These are phyloP conservation scores for Eutrema yunnanense DNA, from an alignment of 345 rosid genomes.

Conservation along the genomic window DNA sequence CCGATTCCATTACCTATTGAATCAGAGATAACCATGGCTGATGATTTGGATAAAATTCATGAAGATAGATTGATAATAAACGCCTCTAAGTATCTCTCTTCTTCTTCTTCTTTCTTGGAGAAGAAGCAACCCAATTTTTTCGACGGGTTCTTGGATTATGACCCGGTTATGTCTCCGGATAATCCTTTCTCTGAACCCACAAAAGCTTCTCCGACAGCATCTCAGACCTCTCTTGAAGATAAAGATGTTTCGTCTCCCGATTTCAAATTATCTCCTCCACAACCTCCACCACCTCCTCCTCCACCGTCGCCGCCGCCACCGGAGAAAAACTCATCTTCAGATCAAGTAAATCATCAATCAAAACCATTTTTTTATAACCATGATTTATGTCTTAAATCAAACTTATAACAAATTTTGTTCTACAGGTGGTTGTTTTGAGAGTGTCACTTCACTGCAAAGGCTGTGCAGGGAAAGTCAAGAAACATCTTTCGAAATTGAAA, in stretches of 20 bases:
- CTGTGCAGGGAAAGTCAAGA: slow-evolving; percentile 82
- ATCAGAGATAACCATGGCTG: slow-evolving; percentile 23
- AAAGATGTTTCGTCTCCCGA: slow-evolving; percentile 23
- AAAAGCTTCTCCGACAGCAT: slow-evolving; percentile 32
- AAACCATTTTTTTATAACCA: not conserved
- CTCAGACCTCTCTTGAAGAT: slow-evolving; percentile 21
- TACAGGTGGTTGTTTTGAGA: slow-evolving; percentile 81
- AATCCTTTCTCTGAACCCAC: slow-evolving; percentile 31
- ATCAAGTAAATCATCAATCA: slow-evolving; percentile 15
- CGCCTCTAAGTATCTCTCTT: slow-evolving; percentile 52
- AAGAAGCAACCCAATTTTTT: slow-evolving; percentile 40
- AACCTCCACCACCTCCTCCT: slow-evolving; percentile 43
- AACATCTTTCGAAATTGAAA: slow-evolving; percentile 86
- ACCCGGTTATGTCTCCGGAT: slow-evolving; percentile 43
- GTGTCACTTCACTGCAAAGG: slow-evolving; percentile 95
- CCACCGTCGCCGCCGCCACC: slow-evolving; percentile 38
- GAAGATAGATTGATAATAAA: slow-evolving; percentile 23
- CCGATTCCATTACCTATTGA: slow-evolving; percentile 23
- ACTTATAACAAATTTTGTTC: not conserved
- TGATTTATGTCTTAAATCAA: not conserved
- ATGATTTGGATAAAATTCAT: not conserved
- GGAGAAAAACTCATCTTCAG: slow-evolving; percentile 11
- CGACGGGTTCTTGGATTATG: slow-evolving; percentile 49
- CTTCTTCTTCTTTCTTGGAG: slow-evolving; percentile 28
- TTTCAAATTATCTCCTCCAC: slow-evolving; percentile 35